phyloP scores from a whole-genome alignment of 345 rosid species.

The Bruguiera gymnorhiza region DNA sequence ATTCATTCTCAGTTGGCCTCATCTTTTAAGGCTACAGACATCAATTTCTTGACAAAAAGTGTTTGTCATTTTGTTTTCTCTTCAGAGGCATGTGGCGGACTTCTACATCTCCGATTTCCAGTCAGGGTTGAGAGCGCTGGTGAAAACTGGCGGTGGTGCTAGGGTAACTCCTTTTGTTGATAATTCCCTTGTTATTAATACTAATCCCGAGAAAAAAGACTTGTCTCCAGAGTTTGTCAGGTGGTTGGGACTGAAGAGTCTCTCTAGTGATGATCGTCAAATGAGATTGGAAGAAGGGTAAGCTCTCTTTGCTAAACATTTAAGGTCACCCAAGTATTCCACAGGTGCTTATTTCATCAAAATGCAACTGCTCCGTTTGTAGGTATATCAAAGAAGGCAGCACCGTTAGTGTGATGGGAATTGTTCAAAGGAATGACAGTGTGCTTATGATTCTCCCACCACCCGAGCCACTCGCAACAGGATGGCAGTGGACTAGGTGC shows the following conservation, averaged over 20 bases:
- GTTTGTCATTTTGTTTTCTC: conserved; percentile 5
- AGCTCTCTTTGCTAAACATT: conserved; percentile 9
- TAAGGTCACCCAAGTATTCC: neutral
- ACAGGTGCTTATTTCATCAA: neutral
- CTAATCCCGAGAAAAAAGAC: conserved; percentile 57
- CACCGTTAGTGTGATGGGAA: conserved; percentile 89
- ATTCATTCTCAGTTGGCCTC: neutral
- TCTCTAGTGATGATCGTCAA: conserved; percentile 62
- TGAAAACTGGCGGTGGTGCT: conserved; percentile 75
- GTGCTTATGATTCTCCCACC: conserved; percentile 88
- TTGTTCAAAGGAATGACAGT: conserved; percentile 83
- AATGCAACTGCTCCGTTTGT: conserved; percentile 1
- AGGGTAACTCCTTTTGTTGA: conserved; percentile 80
- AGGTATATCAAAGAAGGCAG: conserved; percentile 97
- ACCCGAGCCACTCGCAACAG: conserved; percentile 67
- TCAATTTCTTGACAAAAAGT: neutral
- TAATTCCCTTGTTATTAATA: conserved; percentile 59
- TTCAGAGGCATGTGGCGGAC: conserved; percentile 83
- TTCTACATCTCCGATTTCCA: conserved; percentile 97
- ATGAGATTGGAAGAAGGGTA: conserved; percentile 90
- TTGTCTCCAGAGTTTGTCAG: conserved; percentile 67
- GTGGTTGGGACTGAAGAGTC: conserved; percentile 72
- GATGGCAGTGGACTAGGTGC: conserved; percentile 81
- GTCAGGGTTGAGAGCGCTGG: conserved; percentile 89
- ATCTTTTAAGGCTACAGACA: neutral